Evolutionary conservation across 2,329 filamentous ascomycete genomes (phyloP).

Genomic region (Aspergillus quadricinctus): DNA sequence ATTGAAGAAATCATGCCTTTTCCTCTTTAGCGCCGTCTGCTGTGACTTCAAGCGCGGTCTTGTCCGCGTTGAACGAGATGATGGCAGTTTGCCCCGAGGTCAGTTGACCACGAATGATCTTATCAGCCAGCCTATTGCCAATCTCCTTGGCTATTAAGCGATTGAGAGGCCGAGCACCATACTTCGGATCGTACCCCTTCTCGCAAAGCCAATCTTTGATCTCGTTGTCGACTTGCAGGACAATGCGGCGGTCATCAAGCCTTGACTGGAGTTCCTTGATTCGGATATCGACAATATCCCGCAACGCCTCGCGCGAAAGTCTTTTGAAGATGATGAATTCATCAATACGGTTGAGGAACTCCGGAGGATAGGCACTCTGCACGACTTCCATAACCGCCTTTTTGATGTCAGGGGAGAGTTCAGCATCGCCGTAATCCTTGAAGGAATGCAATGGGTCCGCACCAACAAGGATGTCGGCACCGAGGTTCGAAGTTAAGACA

Average conservation of each 20-base stretch:
- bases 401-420: conserved; percentile 69
- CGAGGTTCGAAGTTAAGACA: conserved; percentile 91
- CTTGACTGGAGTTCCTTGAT: conserved; percentile 77
- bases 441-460: conserved; percentile 62
- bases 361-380: conserved; percentile 68
- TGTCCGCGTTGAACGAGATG: conserved; percentile 63
- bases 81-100: conserved; percentile 69
- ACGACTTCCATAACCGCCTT: conserved; percentile 86
- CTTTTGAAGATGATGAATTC: conserved; percentile 96
- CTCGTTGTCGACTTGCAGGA: conserved; percentile 63
- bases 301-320: conserved; percentile 69
- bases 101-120: conserved; percentile 82
- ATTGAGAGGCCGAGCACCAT: conserved; percentile 86
- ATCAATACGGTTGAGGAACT: conserved; percentile 95
- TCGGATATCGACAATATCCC: conserved; percentile 91
- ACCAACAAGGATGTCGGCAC: conserved; percentile 83
- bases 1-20: conserved; percentile 8
- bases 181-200: conserved; percentile 84
- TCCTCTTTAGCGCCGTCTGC: conserved; percentile 13
- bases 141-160: conserved; percentile 87
- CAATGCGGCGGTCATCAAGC: conserved; percentile 80
- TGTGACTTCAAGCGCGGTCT: conserved; percentile 53
- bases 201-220: conserved; percentile 85
- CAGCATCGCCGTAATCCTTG: conserved; percentile 59
- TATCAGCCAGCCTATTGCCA: conserved; percentile 80